phyloP scores from a whole-genome alignment of 2,329 filamentous ascomycete genomes.

The Curvularia sp. region DNA sequence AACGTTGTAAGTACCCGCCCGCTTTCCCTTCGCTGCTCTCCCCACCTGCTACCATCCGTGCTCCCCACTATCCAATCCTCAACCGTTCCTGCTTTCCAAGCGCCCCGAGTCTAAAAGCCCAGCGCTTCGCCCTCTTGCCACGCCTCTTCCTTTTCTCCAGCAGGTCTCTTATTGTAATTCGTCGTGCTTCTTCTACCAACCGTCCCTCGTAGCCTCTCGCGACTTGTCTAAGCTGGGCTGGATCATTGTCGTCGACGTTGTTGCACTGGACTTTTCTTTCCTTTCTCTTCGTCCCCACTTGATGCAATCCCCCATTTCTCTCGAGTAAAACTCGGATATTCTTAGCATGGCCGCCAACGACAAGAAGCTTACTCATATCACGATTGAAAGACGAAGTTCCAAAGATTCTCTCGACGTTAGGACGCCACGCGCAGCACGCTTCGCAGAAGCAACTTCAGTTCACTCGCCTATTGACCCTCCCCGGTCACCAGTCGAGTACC shows the following conservation, averaged over 20 bases:
- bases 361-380: constrained; percentile 52
- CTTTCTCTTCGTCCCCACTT: constrained; percentile 26
- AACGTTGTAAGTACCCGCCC: constrained; percentile 50
- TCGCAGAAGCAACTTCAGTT: constrained; percentile 80
- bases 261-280: constrained; percentile 37
- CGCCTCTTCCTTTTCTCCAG: constrained; percentile 47
- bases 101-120: constrained; percentile 51
- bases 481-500: constrained; percentile 57
- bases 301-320: constrained; percentile 45
- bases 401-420: constrained; percentile 60
- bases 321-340: constrained; percentile 42
- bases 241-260: constrained; percentile 46
- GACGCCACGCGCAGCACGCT: constrained; percentile 76
- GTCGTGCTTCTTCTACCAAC: constrained; percentile 43
- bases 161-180: constrained; percentile 54
- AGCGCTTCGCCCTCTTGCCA: constrained; percentile 47
- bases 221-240: constrained; percentile 51
- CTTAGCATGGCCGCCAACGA: constrained; percentile 56
- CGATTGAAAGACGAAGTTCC: constrained; percentile 51
- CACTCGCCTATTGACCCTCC: constrained; percentile 74
- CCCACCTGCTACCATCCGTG: constrained; percentile 40
- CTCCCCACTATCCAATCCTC: constrained; percentile 41
- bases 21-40: constrained; percentile 44
- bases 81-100: constrained; percentile 39
- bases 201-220: constrained; percentile 33